These are phyloP conservation scores for Candida silvatica DNA, from an alignment of 805 yeast species.

Conservation along the genomic window DNA sequence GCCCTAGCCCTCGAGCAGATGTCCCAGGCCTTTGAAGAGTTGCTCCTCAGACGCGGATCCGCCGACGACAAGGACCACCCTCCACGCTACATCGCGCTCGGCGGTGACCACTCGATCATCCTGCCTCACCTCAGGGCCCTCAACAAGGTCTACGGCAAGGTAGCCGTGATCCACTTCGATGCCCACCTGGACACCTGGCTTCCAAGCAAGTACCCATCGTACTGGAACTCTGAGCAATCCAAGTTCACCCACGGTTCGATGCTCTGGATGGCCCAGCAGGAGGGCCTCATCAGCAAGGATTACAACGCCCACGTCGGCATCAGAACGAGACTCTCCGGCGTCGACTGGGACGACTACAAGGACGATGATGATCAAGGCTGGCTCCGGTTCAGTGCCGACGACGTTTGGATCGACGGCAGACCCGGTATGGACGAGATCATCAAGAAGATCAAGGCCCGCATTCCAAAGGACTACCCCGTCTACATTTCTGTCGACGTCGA, in stretches of 20 bases:
- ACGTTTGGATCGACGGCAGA: conserved; percentile 59
- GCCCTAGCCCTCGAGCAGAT: conserved; percentile 43
- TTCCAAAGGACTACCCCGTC: conserved; percentile 60
- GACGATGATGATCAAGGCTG: conserved; percentile 69
- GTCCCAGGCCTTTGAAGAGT: conserved; percentile 47
- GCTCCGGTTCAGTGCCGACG: conserved; percentile 62
- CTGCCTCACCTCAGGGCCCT: conserved; percentile 67
- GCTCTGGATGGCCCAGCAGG: conserved; percentile 74
- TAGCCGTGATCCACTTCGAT: conserved; percentile 74
- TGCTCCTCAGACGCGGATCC: conserved; percentile 29
- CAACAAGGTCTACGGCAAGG: conserved; percentile 49
- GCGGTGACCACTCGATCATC: conserved; percentile 78
- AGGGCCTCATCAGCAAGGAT: conserved; percentile 48
- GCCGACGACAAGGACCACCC: conserved; percentile 25
- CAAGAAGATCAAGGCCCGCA: conserved; percentile 38
- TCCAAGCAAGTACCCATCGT: conserved; percentile 56
- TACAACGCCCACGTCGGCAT: conserved; percentile 69
- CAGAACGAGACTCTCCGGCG: conserved; percentile 64
- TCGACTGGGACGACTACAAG: conserved; percentile 47
- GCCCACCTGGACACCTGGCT: conserved; percentile 82
- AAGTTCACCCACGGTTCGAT: conserved; percentile 78
- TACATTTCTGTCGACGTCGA: conserved; percentile 75
- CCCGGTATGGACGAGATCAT: conserved; percentile 39
- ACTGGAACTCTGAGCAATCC: conserved; percentile 26
- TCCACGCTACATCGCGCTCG: conserved; percentile 64